These are phyloP conservation scores for Arthromyces matolae DNA, from an alignment of 768 basidiomycete species.

Conservation along the genomic window DNA sequence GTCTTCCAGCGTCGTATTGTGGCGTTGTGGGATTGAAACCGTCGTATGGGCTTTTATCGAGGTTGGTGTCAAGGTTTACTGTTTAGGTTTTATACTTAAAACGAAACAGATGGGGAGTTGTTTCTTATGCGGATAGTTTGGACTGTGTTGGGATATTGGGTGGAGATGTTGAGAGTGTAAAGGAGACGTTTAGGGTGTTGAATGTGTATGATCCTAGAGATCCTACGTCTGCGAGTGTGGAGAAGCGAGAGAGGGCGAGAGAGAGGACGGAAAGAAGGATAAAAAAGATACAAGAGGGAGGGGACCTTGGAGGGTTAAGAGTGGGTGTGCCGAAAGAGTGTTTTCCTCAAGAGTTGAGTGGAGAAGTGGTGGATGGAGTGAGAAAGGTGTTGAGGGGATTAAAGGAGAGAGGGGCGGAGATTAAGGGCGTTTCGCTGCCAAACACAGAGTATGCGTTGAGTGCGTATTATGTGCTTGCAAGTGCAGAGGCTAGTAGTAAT, in stretches of 20 bases:
- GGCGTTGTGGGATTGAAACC: slow-evolving; percentile 92
- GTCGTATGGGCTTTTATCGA: slow-evolving; percentile 87
- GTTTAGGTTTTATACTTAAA: no score
- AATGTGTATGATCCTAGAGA: slow-evolving; percentile 65
- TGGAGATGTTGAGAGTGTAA: slow-evolving; percentile 42
- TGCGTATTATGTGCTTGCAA: slow-evolving; percentile 94
- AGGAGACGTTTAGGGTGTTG: slow-evolving; percentile 63
- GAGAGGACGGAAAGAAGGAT: slow-evolving; percentile 14
- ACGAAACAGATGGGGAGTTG: slow-evolving; percentile 84
- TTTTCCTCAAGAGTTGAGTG: slow-evolving; percentile 67
- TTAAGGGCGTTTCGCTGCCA: slow-evolving; percentile 75
- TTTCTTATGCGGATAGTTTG: slow-evolving; percentile 91
- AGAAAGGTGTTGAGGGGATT: slow-evolving; percentile 41
- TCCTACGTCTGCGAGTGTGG: slow-evolving; percentile 61
- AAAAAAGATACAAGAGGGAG: slow-evolving; percentile 2
- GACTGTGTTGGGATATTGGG: slow-evolving; percentile 91
- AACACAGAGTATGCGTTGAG: slow-evolving; percentile 69
- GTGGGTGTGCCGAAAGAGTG: slow-evolving; percentile 86
- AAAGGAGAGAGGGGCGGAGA: slow-evolving; percentile 52
- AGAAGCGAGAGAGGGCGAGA: slow-evolving; percentile 27
- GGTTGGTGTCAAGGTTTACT: slow-evolving; percentile 43
- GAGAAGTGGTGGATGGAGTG: slow-evolving; percentile 40
- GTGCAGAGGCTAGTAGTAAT: slow-evolving; percentile 91
- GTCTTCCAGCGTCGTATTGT: slow-evolving; percentile 92
- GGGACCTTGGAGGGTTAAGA: slow-evolving; percentile 46